phyloP scores from a whole-genome alignment of 345 rosid species.

The Reutealis trisperma region DNA sequence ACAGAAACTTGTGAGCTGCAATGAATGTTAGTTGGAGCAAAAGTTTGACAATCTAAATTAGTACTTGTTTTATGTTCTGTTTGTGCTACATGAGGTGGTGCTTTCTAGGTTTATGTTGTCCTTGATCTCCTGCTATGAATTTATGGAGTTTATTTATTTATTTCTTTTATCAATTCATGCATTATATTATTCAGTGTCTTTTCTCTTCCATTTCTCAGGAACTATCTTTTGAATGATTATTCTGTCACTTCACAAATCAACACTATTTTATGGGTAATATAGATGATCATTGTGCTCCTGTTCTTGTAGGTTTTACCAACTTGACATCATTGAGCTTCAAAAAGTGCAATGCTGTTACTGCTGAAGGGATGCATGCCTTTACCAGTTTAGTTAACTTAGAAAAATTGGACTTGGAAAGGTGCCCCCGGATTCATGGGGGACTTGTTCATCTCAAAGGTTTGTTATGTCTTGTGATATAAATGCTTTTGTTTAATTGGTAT shows the following conservation, averaged over 20 bases:
- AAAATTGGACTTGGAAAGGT: conserved; percentile 81
- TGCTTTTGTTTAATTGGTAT: neutral
- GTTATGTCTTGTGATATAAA: neutral
- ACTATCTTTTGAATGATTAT: neutral
- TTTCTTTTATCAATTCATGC: neutral
- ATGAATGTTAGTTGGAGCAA: neutral
- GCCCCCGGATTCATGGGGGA: conserved; percentile 72
- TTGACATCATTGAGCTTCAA: conserved; percentile 70
- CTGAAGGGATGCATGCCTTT: conserved; percentile 62
- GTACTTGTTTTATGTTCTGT: neutral
- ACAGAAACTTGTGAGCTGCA: too few species aligned
- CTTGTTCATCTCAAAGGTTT: conserved; percentile 67
- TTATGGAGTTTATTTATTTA: too few species aligned
- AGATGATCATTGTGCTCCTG: neutral
- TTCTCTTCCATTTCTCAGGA: neutral
- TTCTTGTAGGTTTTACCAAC: conserved; percentile 61
- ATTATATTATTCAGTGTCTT: neutral
- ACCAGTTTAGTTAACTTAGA: conserved; percentile 65
- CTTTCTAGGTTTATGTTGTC: neutral
- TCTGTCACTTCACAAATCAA: neutral
- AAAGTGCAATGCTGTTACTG: conserved; percentile 61
- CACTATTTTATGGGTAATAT: neutral
- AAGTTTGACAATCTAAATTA: neutral
- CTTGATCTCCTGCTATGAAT: neutral
- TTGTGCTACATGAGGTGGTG: neutral